Evolutionary conservation across 2,329 filamentous ascomycete genomes (phyloP), one percentile per base, ranked within the genome.

Genomic region (Pyrenophora seminiperda): DNA sequence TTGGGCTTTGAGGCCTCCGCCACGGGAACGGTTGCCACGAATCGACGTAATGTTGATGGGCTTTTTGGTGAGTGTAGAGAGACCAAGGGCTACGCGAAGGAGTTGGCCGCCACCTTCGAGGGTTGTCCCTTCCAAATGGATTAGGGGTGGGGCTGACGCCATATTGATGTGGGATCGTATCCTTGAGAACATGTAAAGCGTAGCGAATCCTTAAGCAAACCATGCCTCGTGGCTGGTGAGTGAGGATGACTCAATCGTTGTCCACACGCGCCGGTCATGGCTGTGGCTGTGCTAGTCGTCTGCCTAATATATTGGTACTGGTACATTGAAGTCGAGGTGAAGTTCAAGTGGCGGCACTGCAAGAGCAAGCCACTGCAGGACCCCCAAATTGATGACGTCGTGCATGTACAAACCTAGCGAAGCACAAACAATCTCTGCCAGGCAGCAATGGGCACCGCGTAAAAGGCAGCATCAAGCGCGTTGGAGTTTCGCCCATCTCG

Each of bases 21-120:
- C 79, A 2, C 77, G 76, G 43, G 59, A 63, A 54, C 80, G 74
- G 20, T 79, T 82, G 22, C 77, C 83, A 6, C 83, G 79, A 47
- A 86, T 82, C 50, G 79, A 67, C 33, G 71, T 73, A 54, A 86
- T 79, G 18, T 70, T 72, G 41, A 86, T 68, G 1, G 82, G 76
- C 1, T 67, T 76, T 17, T 66, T 65, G 5, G 79, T 82, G 13
- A 86, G 72, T 4, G 80, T 78, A 1, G 83, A 81, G 2, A 86
- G 69, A 11, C 78, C 77, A 7, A 84, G 59, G 2, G 82, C 81
- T 42, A 82, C 77, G 17, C 83, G 81, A 34, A 85, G 73, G 2
- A 86, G 74, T 65, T 86, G 83, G 11, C 83, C 83, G 19, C 83
- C 83, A 31, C 83, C 83, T 76, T 86, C 83, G 15, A 85, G 78